Evolutionary conservation across 805 yeast genomes (phyloP), one percentile per base, ranked within the genome.

Genomic region (Kuraishia hungarica): DNA sequence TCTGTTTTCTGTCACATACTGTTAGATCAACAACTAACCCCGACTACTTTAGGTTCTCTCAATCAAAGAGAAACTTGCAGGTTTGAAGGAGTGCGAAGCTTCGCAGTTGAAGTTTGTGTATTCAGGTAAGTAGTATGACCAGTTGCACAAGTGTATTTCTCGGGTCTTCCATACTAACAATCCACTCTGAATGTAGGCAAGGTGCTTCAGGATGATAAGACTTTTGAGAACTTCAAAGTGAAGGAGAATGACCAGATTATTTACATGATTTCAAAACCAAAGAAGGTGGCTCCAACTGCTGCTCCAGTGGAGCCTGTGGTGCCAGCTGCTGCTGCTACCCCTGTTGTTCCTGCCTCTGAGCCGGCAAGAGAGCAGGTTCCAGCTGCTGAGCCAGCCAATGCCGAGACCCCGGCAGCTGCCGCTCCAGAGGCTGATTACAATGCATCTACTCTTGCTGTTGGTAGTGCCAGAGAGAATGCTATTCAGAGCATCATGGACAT

Each of bases 201-300:
- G 67, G 93, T 94, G 50, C 81, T 94, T 53, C 89, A 82, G 64
- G 96, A 94, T 73, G 88, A 81, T 51, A 87, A 89, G 66, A 77
- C 87, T 2, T 76, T 93, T 57, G 86, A 79, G 53, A 77, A 80
- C 7, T 86, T 84, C 68, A 87, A 87, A 60, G 80, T 93, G 62
- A 89, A 90, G 68, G 92, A 86, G 39, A 84, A 84, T 56, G 97
- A 90, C 64, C 93, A 91, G 63, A 83, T 94, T 54, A 92, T 94
- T 55, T 93, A 91, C 70, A 93, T 94, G 98, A 80, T 91, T 53
- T 81, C 92, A 47, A 83, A 81, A 68, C 71, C 76, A 50, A 74
- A 75, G 62, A 67, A 69, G 43, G 56, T 70, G 47, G 58, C 65
- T 46, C 59, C 67, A 50, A 55, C 66, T 20, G 61, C 66, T 23